Percentiles rank a stretch among this genome's conserved stretches.
Conservation (phyloP, 768 basidiomycete species). For the Mycena capillaripes region DNA sequence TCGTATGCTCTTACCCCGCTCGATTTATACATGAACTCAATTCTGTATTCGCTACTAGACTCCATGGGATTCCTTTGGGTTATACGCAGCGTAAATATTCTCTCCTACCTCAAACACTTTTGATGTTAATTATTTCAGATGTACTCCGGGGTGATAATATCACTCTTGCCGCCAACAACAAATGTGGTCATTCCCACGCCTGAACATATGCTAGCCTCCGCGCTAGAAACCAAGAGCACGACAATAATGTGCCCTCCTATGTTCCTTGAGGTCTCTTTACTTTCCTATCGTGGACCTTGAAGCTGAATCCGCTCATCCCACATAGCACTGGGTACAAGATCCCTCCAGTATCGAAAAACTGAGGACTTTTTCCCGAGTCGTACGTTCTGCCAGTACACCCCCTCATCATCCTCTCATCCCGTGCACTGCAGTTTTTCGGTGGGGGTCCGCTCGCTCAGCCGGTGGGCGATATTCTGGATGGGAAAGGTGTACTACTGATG, state of each 20-base stretch:
- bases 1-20: not conserved
- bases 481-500: not conserved
- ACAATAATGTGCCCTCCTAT: slow-evolving; percentile 10
- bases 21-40: too few species aligned
- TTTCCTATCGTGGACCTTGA: not conserved
- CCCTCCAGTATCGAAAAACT: slow-evolving; percentile 6
- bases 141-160: not conserved
- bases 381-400: not conserved
- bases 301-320: not conserved
- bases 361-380: not conserved
- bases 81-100: slow-evolving; percentile 1
- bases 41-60: not conserved
- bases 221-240: slow-evolving; percentile 14
- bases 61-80: slow-evolving; percentile 3
- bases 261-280: slow-evolving; percentile 23
- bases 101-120: not conserved
- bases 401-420: not conserved
- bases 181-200: slow-evolving; percentile 16
- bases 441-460: slow-evolving; percentile 3
- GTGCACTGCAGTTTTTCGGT: not conserved
- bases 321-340: slow-evolving; percentile 7
- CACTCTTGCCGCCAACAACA: slow-evolving; percentile 12
- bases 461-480: slow-evolving; percentile 1
- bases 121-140: not conserved
- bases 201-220: not conserved